These are phyloP conservation scores for Pythium biforme DNA, from an alignment of 352 stramenopile species.

Conservation along the genomic window DNA sequence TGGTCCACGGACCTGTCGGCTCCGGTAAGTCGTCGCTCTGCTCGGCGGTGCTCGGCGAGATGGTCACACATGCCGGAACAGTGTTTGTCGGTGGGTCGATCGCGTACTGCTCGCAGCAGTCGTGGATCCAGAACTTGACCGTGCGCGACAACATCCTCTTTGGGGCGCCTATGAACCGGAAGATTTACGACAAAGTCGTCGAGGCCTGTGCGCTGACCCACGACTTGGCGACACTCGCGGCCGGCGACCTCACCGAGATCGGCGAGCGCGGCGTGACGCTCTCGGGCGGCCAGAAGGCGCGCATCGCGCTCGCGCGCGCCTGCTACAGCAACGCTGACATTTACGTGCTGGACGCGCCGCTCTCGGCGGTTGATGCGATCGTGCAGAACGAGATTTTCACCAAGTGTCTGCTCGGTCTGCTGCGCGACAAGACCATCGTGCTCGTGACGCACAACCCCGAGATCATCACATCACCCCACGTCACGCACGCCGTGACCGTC, in stretches of 20 bases:
- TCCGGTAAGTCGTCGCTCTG: conserved; percentile 91
- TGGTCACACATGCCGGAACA: neutral
- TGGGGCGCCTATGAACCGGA: conserved; percentile 38
- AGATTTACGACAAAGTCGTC: conserved; percentile 37
- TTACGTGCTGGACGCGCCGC: conserved; percentile 45
- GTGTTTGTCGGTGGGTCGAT: conserved; percentile 19
- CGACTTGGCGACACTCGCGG: conserved; percentile 43
- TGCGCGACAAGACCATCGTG: conserved; percentile 53
- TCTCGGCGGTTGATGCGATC: conserved; percentile 39
- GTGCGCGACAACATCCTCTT: conserved; percentile 88
- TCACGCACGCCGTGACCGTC: conserved; percentile 5
- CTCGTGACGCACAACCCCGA: conserved; percentile 56
- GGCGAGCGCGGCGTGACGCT: conserved; percentile 44
- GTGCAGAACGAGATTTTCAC: conserved; percentile 55
- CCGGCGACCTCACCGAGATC: conserved; percentile 59
- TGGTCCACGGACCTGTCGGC: conserved; percentile 86
- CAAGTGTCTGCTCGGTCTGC: conserved; percentile 53
- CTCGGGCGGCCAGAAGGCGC: conserved; percentile 43
- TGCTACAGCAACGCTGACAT: conserved; percentile 49
- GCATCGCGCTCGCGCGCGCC: conserved; percentile 44
- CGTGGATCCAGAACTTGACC: conserved; percentile 77
- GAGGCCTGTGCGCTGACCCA: conserved; percentile 46
- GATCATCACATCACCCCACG: conserved; percentile 29
- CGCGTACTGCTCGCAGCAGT: conserved; percentile 64
- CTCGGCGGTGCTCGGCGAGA: conserved; percentile 68